Evolutionary conservation across 2,329 filamentous ascomycete species (phyloP).

Genomic region (Cryphonectria carpinicola): DNA sequence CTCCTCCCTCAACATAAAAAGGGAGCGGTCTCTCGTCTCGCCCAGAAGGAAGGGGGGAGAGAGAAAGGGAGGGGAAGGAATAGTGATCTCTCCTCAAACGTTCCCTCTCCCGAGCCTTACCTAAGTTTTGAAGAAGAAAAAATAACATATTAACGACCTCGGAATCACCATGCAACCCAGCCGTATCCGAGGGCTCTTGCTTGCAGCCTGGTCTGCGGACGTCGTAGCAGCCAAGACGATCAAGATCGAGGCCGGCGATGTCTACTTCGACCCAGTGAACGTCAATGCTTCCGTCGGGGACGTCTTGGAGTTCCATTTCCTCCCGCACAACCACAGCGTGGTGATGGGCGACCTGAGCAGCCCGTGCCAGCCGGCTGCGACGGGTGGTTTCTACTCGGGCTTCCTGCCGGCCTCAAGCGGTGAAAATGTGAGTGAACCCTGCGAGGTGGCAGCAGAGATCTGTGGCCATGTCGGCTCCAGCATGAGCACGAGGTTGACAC

Average conservation of each 20-base stretch:
- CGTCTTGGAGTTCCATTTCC: conserved; percentile 57
- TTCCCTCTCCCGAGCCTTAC: neutral
- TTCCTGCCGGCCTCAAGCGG: conserved; percentile 44
- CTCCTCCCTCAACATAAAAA: neutral
- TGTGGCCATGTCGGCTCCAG: neutral
- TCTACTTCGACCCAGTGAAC: conserved; percentile 49
- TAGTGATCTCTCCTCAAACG: neutral
- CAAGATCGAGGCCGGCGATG: conserved; percentile 44
- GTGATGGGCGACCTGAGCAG: conserved; percentile 50
- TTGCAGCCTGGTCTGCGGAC: conserved; percentile 8
- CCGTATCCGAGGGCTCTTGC: neutral
- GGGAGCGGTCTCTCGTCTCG: neutral
- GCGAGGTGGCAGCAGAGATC: neutral
- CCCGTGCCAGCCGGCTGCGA: conserved; percentile 50
- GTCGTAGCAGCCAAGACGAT: conserved; percentile 32
- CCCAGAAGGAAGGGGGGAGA: neutral
- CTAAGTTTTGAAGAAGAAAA: too few relatives aligned
- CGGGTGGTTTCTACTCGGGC: conserved; percentile 50
- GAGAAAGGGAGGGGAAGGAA: neutral
- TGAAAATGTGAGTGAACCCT: conserved; percentile 30
- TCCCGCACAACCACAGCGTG: conserved; percentile 54
- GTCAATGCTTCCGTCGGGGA: conserved; percentile 51
- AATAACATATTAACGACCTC: neutral
- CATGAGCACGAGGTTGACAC: neutral
- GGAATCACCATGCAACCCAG: neutral